Base-by-base conservation (phyloP, 495 filamentous ascomycete species). In the Collariella sp. region DNA sequence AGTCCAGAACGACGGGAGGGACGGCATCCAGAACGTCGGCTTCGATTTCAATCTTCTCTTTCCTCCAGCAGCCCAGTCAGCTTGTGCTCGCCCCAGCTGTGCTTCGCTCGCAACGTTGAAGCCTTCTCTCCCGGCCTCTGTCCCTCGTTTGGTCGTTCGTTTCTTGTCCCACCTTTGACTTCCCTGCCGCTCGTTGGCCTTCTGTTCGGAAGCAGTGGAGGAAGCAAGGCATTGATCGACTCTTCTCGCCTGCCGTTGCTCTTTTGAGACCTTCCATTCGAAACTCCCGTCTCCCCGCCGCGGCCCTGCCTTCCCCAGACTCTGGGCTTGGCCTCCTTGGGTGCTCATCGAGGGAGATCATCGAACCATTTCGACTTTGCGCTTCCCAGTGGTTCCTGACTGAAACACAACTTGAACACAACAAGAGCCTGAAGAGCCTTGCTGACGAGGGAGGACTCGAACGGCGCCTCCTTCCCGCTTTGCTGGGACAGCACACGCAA, bases 211-310 rank as follows among this genome's bases (percentile, higher is more conserved):
- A 31, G 26, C 5, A 31, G 43, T 34, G 48, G 47, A 43, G 43
- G 43, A 24, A 46, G 20, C n/a, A 19, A 19, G 54, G 7, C 22
- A 31, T 12, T n/a, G 45, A 41, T 47, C 49, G 43, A 19, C 36
- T 52, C 38, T 38, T 23, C 40, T 41, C 51, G 34, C 36, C 38
- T 53, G 58, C 46, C 51, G 54, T 57, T 58, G 52, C 55, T 57
- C 52, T 65, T n/a, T 31, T 64, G 64, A 62, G 62, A 64, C 62
- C 55, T 31, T 52, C n/a, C n/a, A n/a, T 57, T 55, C 62, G 24
- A 43, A 35, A 35, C 42, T 52, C 38, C n/a, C n/a, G n/a, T n/a
- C n/a, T n/a, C n/a, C n/a, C n/a, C 36, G 16, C 24, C 23, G n/a
- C 48, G 19, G 39, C n/a, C 20, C 39, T 39, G 15, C 41, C 35